Conservation (phyloP, 805 yeast genomes). For the Ogataea ganodermae region DNA sequence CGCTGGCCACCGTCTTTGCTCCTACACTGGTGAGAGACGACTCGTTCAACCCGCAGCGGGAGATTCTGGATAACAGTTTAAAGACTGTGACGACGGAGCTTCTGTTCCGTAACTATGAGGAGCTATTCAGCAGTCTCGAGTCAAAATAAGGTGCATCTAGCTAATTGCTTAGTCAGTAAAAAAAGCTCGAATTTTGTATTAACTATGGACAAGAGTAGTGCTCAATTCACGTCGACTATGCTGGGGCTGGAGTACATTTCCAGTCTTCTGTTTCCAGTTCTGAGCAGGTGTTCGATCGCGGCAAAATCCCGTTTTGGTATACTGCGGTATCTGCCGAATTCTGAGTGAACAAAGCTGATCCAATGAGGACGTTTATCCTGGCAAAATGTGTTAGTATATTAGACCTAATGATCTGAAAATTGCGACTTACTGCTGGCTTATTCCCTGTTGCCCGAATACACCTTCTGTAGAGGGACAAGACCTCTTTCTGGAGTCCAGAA, state of each 20-base stretch:
- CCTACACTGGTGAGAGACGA: slow-evolving; percentile 83
- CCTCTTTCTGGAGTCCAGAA: slow-evolving; percentile 56
- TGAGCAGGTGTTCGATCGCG: slow-evolving; percentile 79
- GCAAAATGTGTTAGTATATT: background rate
- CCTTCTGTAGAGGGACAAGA: slow-evolving; percentile 47
- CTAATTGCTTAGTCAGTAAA: too few relatives aligned
- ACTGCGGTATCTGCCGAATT: slow-evolving; percentile 58
- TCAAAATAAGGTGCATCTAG: background rate
- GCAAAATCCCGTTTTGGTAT: slow-evolving; percentile 78
- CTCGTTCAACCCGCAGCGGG: slow-evolving; percentile 67
- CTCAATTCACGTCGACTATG: slow-evolving; percentile 62
- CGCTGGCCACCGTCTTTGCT: slow-evolving; percentile 89
- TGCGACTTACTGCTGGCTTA: slow-evolving; percentile 44
- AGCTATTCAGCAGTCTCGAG: slow-evolving; percentile 29
- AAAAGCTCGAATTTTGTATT: too few relatives aligned
- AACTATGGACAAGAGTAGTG: background rate
- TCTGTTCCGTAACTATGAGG: slow-evolving; percentile 51
- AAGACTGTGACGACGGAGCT: slow-evolving; percentile 79
- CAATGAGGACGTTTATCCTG: slow-evolving; percentile 37
- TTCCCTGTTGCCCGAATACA: slow-evolving; percentile 46
- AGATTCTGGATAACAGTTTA: slow-evolving; percentile 79
- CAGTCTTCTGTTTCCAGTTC: slow-evolving; percentile 70
- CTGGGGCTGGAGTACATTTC: slow-evolving; percentile 73
- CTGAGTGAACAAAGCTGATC: slow-evolving; percentile 41
- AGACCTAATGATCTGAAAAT: background rate